Percentiles rank a stretch among this genome's conserved stretches.
Conservation (phyloP, 202 grass and related monocot species). For the Panicum virgatum region DNA sequence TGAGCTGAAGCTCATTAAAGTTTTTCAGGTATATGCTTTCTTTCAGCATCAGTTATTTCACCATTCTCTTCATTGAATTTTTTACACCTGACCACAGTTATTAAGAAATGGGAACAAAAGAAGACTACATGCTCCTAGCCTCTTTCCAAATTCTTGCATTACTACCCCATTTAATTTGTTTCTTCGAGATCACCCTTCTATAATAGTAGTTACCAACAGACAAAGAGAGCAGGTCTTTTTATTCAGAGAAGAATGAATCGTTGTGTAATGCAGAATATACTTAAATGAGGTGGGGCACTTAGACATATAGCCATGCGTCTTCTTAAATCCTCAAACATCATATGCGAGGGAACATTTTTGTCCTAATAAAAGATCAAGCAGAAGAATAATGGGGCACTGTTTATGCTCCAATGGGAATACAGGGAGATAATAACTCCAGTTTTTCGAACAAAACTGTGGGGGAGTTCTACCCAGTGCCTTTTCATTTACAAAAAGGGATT, state of each 20-base stretch:
- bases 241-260: neutral
- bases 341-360: neutral
- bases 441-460: neutral
- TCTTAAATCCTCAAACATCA: constrained; percentile 2
- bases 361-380: neutral
- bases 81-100: neutral
- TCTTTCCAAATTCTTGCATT: neutral
- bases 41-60: constrained; percentile 29
- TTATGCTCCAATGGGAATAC: constrained; percentile 7
- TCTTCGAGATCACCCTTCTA: neutral
- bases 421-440: neutral
- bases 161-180: neutral
- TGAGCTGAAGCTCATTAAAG: constrained; percentile 99
- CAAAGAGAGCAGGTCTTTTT: neutral
- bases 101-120: neutral
- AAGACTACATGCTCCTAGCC: neutral
- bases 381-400: neutral
- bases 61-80: neutral
- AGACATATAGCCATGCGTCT: neutral
- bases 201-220: neutral
- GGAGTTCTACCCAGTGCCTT: neutral
- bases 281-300: neutral
- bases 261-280: neutral
- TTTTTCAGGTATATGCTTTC: constrained; percentile 86
- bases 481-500: neutral